phyloP scores from a whole-genome alignment of 2,329 filamentous ascomycete genomes.

The Triangularia setosa region DNA sequence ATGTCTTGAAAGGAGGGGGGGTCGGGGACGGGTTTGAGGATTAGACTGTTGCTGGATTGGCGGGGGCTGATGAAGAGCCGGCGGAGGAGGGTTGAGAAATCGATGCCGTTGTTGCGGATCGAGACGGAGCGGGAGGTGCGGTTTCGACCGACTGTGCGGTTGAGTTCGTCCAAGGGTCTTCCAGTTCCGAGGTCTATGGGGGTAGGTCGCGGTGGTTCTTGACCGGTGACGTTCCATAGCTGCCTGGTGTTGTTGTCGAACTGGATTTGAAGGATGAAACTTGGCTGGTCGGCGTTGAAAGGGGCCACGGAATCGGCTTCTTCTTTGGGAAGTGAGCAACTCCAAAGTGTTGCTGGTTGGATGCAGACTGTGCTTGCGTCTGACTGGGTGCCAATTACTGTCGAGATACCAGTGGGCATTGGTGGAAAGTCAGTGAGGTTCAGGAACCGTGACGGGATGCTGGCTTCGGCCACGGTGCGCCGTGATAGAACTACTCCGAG shows the following conservation, averaged over 20 bases:
- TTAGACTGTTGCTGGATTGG: conserved; percentile 6
- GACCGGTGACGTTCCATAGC: conserved; percentile 47
- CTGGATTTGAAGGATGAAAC: conserved; percentile 76
- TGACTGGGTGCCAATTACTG: conserved; percentile 67
- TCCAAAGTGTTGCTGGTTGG: conserved; percentile 72
- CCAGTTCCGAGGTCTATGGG: conserved; percentile 17
- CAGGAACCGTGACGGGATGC: conserved; percentile 59
- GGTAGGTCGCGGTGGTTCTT: conserved; percentile 31
- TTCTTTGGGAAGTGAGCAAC: conserved; percentile 78
- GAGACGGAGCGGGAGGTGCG: conserved; percentile 6
- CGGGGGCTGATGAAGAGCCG: not conserved
- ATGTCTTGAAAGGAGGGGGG: conserved; percentile 66
- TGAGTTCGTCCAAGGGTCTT: not conserved
- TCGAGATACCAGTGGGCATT: conserved; percentile 78
- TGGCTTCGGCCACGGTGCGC: conserved; percentile 29
- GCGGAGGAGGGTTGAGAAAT: conserved; percentile 16
- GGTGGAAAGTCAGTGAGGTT: conserved; percentile 84
- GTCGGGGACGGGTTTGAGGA: conserved; percentile 50
- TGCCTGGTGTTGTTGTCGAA: conserved; percentile 58
- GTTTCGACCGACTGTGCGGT: conserved; percentile 1
- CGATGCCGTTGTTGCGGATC: conserved; percentile 5
- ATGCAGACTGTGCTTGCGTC: conserved; percentile 66
- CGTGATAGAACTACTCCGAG: conserved; percentile 55
- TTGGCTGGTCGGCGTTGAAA: conserved; percentile 66
- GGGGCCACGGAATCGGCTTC: conserved; percentile 61